Evolutionary conservation across 192 early-diverging fungal genomes (phyloP).

Genomic region (Coemansia sp.): DNA sequence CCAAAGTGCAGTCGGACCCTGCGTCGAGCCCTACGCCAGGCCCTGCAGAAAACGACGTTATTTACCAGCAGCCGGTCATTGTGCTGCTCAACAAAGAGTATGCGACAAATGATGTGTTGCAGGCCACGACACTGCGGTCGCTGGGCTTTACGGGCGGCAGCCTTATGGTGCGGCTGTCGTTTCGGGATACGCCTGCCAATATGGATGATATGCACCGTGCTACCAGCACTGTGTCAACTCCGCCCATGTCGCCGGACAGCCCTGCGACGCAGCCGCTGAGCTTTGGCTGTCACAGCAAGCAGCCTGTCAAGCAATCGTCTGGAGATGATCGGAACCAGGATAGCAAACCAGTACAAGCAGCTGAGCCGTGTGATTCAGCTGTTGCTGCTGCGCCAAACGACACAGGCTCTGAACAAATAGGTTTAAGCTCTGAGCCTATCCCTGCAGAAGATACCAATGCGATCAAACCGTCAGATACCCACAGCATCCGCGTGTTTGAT

Average conservation of each 20-base stretch:
- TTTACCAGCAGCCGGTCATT: slow-evolving; percentile 37
- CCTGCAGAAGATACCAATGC: too few species aligned
- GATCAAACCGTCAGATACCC: not conserved
- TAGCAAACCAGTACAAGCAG: too few species aligned
- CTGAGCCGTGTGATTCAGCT: too few species aligned
- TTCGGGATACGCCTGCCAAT: slow-evolving; percentile 33
- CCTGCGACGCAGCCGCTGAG: not conserved
- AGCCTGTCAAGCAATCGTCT: too few species aligned
- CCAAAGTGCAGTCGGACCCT: not conserved
- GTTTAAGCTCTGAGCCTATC: too few species aligned
- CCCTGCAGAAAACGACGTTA: not conserved
- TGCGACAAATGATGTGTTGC: slow-evolving; percentile 58
- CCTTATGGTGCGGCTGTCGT: slow-evolving; percentile 69
- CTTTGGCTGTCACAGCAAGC: too few species aligned
- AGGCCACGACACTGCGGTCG: slow-evolving; percentile 66
- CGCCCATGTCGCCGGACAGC: not conserved
- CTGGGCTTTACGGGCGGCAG: slow-evolving; percentile 70
- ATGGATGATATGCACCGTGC: not conserved
- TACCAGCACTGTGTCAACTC: not conserved
- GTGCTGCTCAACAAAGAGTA: slow-evolving; percentile 56
- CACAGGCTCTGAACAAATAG: too few species aligned
- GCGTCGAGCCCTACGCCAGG: not conserved
- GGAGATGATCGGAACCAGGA: too few species aligned
- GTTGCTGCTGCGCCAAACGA: too few species aligned
- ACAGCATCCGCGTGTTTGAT: slow-evolving; percentile 53